Conservation (phyloP, 768 basidiomycete species). For the Dacryopinax spathularia region DNA sequence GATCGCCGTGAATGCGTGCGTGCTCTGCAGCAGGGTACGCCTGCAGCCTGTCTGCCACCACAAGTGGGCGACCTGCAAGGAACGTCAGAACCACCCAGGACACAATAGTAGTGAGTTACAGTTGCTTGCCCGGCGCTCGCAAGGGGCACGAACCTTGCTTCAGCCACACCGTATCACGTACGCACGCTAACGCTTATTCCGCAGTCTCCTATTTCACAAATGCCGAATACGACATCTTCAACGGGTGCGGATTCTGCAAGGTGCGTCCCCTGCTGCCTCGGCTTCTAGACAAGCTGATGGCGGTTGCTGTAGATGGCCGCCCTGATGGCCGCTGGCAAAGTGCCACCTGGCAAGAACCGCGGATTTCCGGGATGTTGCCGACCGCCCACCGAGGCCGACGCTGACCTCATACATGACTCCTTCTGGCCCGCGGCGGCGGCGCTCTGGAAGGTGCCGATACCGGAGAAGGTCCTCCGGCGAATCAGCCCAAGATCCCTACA, state of each 20-base stretch:
- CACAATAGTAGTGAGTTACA: conserved; percentile 4
- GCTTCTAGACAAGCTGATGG: conserved; percentile 5
- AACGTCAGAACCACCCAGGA: conserved; percentile 12
- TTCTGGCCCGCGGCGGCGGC: conserved; percentile 72
- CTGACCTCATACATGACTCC: conserved; percentile 47
- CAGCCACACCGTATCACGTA: conserved; percentile 3
- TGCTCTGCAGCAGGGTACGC: conserved; percentile 1
- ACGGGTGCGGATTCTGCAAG: conserved; percentile 85
- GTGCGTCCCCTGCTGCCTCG: conserved; percentile 27
- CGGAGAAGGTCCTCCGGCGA: conserved; percentile 19
- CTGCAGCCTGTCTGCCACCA: background rate
- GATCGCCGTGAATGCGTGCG: background rate
- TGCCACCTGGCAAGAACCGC: conserved; percentile 38
- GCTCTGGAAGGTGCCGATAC: conserved; percentile 61
- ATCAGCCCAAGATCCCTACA: background rate
- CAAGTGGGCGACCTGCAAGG: conserved; percentile 5
- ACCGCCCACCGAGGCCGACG: conserved; percentile 47
- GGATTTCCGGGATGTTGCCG: conserved; percentile 88
- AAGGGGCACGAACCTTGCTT: conserved; percentile 12
- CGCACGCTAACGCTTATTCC: conserved; percentile 1
- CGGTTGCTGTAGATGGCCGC: conserved; percentile 14
- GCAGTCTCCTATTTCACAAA: conserved; percentile 4
- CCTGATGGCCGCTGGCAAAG: conserved; percentile 38
- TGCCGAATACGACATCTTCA: conserved; percentile 31
- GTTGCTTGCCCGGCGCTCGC: conserved; percentile 10